Evolutionary conservation across 208 protist species (phyloP), one percentile per base, ranked within the genome.

Genomic region (Trypanosoma melophagium): DNA sequence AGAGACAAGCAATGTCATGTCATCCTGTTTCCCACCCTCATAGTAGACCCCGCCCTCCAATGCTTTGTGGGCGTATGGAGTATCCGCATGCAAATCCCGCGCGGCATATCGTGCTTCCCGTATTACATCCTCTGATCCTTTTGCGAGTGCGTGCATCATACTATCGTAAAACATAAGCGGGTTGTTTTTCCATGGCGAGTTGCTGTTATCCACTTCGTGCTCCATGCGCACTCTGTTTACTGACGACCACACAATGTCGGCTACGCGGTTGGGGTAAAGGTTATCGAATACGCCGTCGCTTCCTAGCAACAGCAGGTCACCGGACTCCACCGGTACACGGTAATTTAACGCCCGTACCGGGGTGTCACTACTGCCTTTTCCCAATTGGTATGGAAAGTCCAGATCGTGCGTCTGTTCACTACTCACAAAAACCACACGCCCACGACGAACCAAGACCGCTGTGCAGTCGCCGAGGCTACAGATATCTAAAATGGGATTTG

Each of bases 201-300:
- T 35, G 28, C 28, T 5, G 28, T 5, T 71, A 13, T 72, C 44
- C 49, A 71, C 77, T 2, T 61, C 22, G 67, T 81, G 75, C 64
- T 69, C 28, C 16, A 56, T 25, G 54, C 73, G 79, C 14, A 84
- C 76, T 12, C 44, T 4, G 10, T 67, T 40, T 40, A 87, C n/a
- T 17, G 60, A 63, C 5, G 68, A 53, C 82, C 86, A 92, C 50
- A 89, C 38, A 0, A 79, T n/a, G 19, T 76, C 69, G 1, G 54
- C 68, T 38, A 88, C 77, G 16, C 67, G 60, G 4, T 71, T 31
- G 10, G 76, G 64, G 53, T 88, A 92, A 12, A 92, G 17, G 28
- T 92, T 92, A 66, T 92, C 86, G 61, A 92, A 92, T 14, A 92
- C 14, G 28, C 86, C 86, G 64, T 92, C 86, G 31, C 73, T 79